phyloP scores from a whole-genome alignment of 2,329 filamentous ascomycete species.

The Aplosporella prunicola region DNA sequence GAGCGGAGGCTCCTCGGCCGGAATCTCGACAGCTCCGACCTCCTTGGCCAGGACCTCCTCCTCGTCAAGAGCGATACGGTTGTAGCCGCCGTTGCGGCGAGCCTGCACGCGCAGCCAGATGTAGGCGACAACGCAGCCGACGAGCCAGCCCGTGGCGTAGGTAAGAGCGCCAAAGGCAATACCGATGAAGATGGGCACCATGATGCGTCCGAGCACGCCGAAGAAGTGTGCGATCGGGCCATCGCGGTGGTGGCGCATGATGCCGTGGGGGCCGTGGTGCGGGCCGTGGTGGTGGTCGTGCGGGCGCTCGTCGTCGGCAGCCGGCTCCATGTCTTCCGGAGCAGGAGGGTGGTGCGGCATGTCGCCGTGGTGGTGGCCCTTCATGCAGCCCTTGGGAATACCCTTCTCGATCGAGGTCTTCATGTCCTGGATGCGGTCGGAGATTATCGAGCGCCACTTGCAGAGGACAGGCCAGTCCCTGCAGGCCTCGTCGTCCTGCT shows the following conservation, averaged over 20 bases:
- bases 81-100: conserved; percentile 20
- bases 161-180: conserved; percentile 58
- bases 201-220: conserved; percentile 45
- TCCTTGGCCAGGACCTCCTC: conserved; percentile 17
- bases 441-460: conserved; percentile 33
- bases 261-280: conserved; percentile 17
- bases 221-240: conserved; percentile 33
- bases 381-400: conserved; percentile 10
- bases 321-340: not conserved
- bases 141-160: conserved; percentile 57
- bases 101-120: conserved; percentile 43
- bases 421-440: conserved; percentile 23
- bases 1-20: conserved; percentile 27
- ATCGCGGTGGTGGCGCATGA: conserved; percentile 23
- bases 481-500: conserved; percentile 16
- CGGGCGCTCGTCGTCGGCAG: conserved; percentile 9
- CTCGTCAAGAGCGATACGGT: conserved; percentile 21
- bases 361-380: conserved; percentile 6
- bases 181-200: conserved; percentile 58
- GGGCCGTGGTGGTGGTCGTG: conserved; percentile 17
- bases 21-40: conserved; percentile 22
- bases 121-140: conserved; percentile 53
- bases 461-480: conserved; percentile 28
- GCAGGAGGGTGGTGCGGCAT: not conserved
- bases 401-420: conserved; percentile 25